Evolutionary conservation across 306 rosid species (phyloP).

Genomic region (Lagenaria siceraria): DNA sequence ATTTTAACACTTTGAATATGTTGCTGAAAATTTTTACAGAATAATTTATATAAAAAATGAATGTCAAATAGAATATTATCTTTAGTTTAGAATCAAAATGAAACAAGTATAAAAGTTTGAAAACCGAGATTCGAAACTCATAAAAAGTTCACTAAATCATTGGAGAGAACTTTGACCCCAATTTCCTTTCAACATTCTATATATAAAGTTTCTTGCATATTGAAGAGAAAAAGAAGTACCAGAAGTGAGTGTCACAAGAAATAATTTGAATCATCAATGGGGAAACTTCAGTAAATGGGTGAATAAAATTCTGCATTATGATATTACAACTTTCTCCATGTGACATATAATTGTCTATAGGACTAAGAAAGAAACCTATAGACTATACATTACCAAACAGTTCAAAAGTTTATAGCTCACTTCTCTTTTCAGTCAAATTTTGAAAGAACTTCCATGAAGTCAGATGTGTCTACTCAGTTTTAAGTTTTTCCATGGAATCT

Average conservation of each 20-base stretch:
- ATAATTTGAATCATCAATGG: background rate
- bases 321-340: background rate
- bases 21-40: too few relatives aligned
- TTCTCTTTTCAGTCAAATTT: background rate
- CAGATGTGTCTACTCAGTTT: conserved; percentile 12
- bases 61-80: too few relatives aligned
- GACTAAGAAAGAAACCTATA: background rate
- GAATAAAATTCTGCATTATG: background rate
- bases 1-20: too few relatives aligned
- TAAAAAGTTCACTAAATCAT: background rate
- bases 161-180: background rate
- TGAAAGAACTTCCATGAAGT: conserved; percentile 10
- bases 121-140: too few relatives aligned
- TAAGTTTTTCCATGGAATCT: conserved; percentile 9
- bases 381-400: background rate
- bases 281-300: background rate
- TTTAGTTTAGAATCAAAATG: too few relatives aligned
- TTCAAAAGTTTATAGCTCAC: background rate
- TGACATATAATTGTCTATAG: background rate
- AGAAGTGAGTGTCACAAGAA: background rate
- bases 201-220: background rate
- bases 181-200: background rate
- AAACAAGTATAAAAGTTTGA: too few relatives aligned
- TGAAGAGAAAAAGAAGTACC: background rate
- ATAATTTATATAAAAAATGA: too few relatives aligned